Evolutionary conservation across 257 asterid species (phyloP).

Genomic region (Nicotiana otophora): DNA sequence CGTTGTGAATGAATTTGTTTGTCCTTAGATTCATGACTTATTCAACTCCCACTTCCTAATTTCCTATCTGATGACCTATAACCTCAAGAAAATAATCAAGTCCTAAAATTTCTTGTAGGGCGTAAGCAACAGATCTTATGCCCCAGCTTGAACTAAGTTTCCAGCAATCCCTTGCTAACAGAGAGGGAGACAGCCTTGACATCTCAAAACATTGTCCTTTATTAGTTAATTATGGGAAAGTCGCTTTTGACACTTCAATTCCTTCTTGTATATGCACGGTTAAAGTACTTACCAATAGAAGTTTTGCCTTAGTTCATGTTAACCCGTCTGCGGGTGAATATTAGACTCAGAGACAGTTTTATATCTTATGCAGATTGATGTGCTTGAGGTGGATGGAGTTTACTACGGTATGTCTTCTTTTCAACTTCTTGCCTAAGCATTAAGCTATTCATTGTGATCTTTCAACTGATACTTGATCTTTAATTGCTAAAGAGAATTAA

Average conservation of each 20-base stretch:
- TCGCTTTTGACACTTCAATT: not conserved
- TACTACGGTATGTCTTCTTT: conserved; percentile 55
- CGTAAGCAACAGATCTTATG: not conserved
- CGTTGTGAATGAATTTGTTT: not conserved
- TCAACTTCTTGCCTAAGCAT: not conserved
- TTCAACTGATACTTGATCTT: not conserved
- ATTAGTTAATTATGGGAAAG: not conserved
- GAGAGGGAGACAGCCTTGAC: not conserved
- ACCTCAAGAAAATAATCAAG: not conserved
- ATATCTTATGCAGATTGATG: conserved; percentile 73
- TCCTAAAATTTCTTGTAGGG: not conserved
- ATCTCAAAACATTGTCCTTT: not conserved
- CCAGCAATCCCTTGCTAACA: not conserved
- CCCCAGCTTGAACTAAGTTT: not conserved
- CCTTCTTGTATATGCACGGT: not conserved
- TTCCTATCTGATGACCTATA: not conserved
- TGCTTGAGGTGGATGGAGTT: conserved; percentile 88
- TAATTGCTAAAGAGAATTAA: not conserved
- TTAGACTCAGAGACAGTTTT: not conserved
- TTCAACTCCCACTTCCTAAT: not conserved
- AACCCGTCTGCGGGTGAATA: not conserved
- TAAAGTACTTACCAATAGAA: not conserved
- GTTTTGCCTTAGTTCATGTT: not conserved
- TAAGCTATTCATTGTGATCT: not conserved
- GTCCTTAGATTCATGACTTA: not conserved